Base-by-base conservation (phyloP, 1,139 yeast genomes). In the Yamadazyma taylorii region DNA sequence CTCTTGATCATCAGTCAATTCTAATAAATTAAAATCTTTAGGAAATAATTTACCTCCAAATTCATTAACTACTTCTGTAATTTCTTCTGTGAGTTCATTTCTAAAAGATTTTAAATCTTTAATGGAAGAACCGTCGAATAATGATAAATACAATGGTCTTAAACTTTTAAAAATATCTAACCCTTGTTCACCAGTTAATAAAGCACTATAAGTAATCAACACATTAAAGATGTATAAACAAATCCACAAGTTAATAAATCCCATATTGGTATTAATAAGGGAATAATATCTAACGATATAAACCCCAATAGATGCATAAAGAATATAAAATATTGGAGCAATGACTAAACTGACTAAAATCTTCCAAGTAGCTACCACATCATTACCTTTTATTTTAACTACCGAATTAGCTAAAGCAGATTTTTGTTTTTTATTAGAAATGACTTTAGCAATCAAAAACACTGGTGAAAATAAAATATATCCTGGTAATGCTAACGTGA, bases 311-410 rank as follows among this genome's bases (percentile, higher is more conserved):
- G 81, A 55, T 0, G 97, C 89, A 60, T 92, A 92, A 42, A 85
- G 70, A 32, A 81, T 78, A 63, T 90, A 92, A 25, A 92, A 68
- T 26, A 88, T 60, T 2, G 98, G 98, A 0, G 97, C 94, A 41
- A 87, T 68, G 6, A 92, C 95, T 78, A 92, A 75, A 25, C 92
- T 81, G 32, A 92, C 90, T 47, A 92, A 70, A 31, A 92, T 81
- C 60, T 92, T 92, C 98, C 98, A 89, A 2, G 97, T 89, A 1
- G 97, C 96, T 41, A 89, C 74, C 19, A 92, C 97, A 60, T 92
- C 98, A 41, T 83, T 82, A 17, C 96, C 98, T 52, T 81, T 79
- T 46, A 92, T 83, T 58, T 92, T 92, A 24, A 92, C 98, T 1
- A 88, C 76, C 0, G 97, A 88, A 6, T 78, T 82, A n/a, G 89